Conservation (phyloP, 805 yeast genomes). For the Nakazawaea pomicola region DNA sequence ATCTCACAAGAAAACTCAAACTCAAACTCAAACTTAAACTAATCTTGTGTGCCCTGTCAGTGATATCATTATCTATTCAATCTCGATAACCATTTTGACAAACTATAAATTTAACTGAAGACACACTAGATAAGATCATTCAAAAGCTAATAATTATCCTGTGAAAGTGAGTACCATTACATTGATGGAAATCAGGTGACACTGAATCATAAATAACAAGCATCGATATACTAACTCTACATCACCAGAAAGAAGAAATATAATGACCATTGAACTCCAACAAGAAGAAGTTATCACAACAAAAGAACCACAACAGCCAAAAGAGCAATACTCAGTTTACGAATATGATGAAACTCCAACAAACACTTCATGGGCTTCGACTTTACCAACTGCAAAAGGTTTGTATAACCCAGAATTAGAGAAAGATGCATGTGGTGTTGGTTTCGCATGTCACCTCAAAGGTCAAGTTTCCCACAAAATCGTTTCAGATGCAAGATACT, state of each 20-base stretch:
- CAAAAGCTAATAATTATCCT: too few species aligned
- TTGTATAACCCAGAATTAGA: conserved; percentile 91
- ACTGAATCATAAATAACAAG: too few species aligned
- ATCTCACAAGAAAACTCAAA: not conserved
- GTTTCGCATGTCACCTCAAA: conserved; percentile 92
- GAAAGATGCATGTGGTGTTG: conserved; percentile 98
- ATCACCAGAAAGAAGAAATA: not conserved
- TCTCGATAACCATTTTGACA: too few species aligned
- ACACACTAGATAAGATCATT: too few species aligned
- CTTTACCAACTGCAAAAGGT: conserved; percentile 82
- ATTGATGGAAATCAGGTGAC: too few species aligned
- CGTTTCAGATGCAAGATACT: conserved; percentile 80
- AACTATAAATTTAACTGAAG: too few species aligned
- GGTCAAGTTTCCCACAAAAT: conserved; percentile 86
- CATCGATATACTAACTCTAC: too few species aligned
- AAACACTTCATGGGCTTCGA: conserved; percentile 88
- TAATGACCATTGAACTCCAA: conserved; percentile 1
- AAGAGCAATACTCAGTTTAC: conserved; percentile 35
- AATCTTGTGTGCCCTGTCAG: not conserved
- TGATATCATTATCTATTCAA: not conserved
- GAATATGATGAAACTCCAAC: conserved; percentile 69
- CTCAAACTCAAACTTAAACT: conserved; percentile 1
- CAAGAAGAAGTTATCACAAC: conserved; percentile 3
- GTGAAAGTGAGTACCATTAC: too few species aligned
- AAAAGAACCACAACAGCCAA: not conserved